These are phyloP conservation scores for Cladosporium sp. DNA, from an alignment of 2,329 filamentous ascomycete genomes.

Conservation along the genomic window DNA sequence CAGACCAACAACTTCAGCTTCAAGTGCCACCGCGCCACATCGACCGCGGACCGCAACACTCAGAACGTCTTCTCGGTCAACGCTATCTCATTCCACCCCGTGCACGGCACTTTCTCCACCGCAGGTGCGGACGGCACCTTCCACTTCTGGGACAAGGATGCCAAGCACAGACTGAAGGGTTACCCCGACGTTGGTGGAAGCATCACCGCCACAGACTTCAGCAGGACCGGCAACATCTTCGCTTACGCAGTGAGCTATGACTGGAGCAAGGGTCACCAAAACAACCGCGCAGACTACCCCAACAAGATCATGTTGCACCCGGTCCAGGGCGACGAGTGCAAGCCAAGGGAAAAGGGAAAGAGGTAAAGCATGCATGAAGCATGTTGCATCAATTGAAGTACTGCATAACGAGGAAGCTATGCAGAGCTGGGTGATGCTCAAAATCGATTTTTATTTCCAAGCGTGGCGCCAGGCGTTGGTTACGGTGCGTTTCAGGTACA, in stretches of 20 bases:
- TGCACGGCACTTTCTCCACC: constrained; percentile 97
- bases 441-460: constrained; percentile 11
- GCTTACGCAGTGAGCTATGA: constrained; percentile 83
- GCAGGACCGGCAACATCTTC: constrained; percentile 68
- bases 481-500: constrained; percentile 11
- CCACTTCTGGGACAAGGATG: constrained; percentile 82
- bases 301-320: constrained; percentile 55
- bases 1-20: constrained; percentile 86
- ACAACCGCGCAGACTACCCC: constrained; percentile 66
- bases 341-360: constrained; percentile 52
- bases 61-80: constrained; percentile 95
- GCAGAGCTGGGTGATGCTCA: neutral
- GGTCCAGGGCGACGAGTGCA: constrained; percentile 50
- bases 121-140: constrained; percentile 95
- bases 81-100: constrained; percentile 94
- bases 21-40: constrained; percentile 92
- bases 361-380: constrained; percentile 34
- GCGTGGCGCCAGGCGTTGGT: constrained; percentile 19
- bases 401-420: neutral
- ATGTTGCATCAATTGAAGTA: neutral
- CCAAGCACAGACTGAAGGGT: constrained; percentile 61
- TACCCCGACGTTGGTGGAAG: constrained; percentile 67
- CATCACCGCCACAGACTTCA: constrained; percentile 91
- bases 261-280: constrained; percentile 94
- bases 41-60: constrained; percentile 61